Evolutionary conservation across 169 alveolate genomes (phyloP).

Genomic region (Cryptosporidium viatorum): DNA sequence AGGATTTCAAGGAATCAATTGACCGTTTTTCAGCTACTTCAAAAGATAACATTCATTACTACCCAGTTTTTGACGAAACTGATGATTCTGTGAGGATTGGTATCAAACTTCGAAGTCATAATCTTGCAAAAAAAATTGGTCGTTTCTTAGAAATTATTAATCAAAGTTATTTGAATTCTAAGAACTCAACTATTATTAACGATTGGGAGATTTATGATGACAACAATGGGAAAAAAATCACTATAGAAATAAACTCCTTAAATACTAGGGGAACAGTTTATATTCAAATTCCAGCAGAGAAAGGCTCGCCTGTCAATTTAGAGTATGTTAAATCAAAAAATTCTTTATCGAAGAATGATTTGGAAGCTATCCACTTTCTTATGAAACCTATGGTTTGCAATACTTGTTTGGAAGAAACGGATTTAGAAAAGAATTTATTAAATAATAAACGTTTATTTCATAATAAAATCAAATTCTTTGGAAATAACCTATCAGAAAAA

Average conservation of each 20-base stretch:
- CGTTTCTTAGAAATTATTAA: slow-evolving; percentile 12
- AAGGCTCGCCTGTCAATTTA: not conserved
- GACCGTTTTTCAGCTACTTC: not conserved
- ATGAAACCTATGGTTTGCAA: not conserved
- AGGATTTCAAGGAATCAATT: slow-evolving; percentile 11
- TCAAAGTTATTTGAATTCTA: not conserved
- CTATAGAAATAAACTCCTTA: slow-evolving; percentile 7
- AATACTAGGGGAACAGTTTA: not conserved
- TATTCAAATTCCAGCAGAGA: slow-evolving; percentile 29
- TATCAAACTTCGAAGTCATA: slow-evolving; percentile 8
- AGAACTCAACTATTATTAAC: slow-evolving; percentile 26
- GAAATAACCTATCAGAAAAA: not conserved
- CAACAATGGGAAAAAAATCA: slow-evolving; percentile 34
- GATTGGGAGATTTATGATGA: slow-evolving; percentile 16
- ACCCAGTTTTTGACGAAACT: not conserved
- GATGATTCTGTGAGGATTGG: not conserved
- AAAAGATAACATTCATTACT: not conserved
- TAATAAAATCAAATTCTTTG: not conserved
- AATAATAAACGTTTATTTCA: not conserved
- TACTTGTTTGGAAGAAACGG: not conserved
- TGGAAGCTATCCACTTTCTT: slow-evolving; percentile 23
- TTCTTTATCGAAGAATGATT: slow-evolving; percentile 3
- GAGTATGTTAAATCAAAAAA: slow-evolving; percentile 38
- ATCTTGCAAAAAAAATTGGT: not conserved
- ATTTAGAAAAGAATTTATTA: not conserved